phyloP scores from a whole-genome alignment of 768 basidiomycete species.

The Termitomyces sp. region DNA sequence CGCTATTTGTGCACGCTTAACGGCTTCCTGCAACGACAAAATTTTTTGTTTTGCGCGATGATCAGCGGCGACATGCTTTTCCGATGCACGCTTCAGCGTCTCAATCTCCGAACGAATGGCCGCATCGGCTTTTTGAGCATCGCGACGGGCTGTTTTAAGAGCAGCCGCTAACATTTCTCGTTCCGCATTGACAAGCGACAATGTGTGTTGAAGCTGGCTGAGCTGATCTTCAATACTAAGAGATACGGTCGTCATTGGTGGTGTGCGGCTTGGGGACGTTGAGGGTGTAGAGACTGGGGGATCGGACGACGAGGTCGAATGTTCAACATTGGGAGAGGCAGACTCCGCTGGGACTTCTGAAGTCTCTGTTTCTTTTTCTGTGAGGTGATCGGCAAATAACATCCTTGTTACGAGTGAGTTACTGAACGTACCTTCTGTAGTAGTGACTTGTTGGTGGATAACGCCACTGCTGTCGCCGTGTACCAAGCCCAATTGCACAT shows the following conservation, averaged over 20 bases:
- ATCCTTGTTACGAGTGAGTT: neutral
- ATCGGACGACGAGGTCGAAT: conserved; percentile 28
- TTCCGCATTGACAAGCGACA: conserved; percentile 60
- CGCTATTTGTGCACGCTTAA: conserved; percentile 67
- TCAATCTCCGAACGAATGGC: conserved; percentile 83
- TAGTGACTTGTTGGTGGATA: conserved; percentile 61
- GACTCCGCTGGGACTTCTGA: conserved; percentile 28
- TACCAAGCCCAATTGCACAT: conserved; percentile 78
- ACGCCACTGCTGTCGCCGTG: conserved; percentile 46
- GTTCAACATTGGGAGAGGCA: conserved; percentile 26
- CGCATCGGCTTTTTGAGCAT: conserved; percentile 80
- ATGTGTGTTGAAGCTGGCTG: conserved; percentile 58
- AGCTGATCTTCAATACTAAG: conserved; percentile 65
- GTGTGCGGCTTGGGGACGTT: conserved; percentile 31
- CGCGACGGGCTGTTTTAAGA: conserved; percentile 74
- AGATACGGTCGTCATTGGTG: conserved; percentile 27
- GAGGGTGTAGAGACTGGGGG: conserved; percentile 32
- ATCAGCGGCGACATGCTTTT: conserved; percentile 73
- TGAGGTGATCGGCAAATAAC: neutral
- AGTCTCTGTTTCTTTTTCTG: conserved; percentile 24
- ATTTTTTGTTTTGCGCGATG: conserved; percentile 81
- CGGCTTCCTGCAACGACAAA: conserved; percentile 83
- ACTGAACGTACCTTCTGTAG: conserved; percentile 49
- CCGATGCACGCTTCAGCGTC: conserved; percentile 73
- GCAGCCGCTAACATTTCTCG: conserved; percentile 61